A percentile compares a stretch with the other conserved stretches of the same genome.
Conservation (phyloP, 2,329 filamentous ascomycete species). For the Neofusicoccum ribis region DNA sequence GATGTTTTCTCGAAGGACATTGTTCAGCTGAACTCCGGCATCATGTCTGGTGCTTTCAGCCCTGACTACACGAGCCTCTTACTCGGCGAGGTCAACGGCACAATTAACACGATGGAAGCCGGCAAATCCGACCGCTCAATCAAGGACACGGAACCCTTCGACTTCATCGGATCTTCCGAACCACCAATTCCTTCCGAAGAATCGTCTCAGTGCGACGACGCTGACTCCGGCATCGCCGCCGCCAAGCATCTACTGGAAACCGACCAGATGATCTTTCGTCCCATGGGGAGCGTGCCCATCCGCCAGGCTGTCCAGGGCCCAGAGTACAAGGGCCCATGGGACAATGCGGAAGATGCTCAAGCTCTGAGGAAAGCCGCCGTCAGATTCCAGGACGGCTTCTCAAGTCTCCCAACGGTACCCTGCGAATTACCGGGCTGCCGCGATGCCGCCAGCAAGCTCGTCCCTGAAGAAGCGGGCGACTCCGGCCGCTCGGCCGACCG, state of each 20-base stretch:
- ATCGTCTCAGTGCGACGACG: background rate
- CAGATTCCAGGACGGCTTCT: conserved; percentile 35
- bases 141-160: conserved; percentile 32
- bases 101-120: conserved; percentile 53
- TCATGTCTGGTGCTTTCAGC: conserved; percentile 61
- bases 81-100: conserved; percentile 58
- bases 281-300: conserved; percentile 45
- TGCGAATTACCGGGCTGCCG: conserved; percentile 32
- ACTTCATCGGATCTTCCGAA: conserved; percentile 22
- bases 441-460: conserved; percentile 33
- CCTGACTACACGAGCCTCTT: conserved; percentile 57
- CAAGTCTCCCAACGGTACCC: conserved; percentile 6
- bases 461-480: conserved; percentile 41
- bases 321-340: conserved; percentile 43
- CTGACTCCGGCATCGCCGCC: conserved; percentile 27
- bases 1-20: conserved; percentile 56
- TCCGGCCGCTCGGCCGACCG: conserved; percentile 41
- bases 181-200: too few species aligned
- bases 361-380: conserved; percentile 31
- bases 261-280: conserved; percentile 35
- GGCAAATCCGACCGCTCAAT: conserved; percentile 35
- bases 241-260: conserved; percentile 32
- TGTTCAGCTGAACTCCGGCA: conserved; percentile 50
- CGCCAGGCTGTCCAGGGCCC: conserved; percentile 49
- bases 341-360: conserved; percentile 28